Evolutionary conservation across 2,329 filamentous ascomycete genomes (phyloP), one percentile per base, ranked within the genome.

Genomic region (Helotiales sp.): DNA sequence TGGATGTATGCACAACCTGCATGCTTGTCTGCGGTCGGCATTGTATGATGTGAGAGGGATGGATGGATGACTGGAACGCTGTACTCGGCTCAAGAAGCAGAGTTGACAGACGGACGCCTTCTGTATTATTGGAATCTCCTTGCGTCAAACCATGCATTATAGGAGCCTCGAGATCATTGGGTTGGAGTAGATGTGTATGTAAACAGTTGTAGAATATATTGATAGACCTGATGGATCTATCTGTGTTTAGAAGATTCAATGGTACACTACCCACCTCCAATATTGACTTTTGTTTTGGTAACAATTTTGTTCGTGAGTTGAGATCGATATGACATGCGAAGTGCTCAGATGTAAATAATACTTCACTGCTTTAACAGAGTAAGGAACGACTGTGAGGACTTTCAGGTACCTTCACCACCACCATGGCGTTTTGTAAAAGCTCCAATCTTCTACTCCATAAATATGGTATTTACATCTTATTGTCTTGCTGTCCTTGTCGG

Each of bases 181-280:
- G 62, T 63, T 67, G 68, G 70, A 69, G 71, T 73, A 69, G 55
- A 52, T 72, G 69, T 72, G 67, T 64, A 64, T 72, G 67, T 64
- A 64, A 71, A 73, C 69, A 71, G 65, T 63, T 75, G 73, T 74
- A 75, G 66, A 72, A 72, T 74, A 74, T 72, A 67, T 65, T 63
- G 63, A 58, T 61, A 61, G 52, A 55, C 52, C 30, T 37, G 30
- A 20, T 34, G n/a, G n/a, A n/a, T n/a, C 37, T 43, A 17, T 43
- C 37, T 43, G 15, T 50, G 47, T 24, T 52, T 68, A 70, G 65
- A 72, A 71, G 64, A 70, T 69, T 66, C 68, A 71, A 74, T 72
- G 58, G 52, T 64, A 70, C 65, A 61, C 64, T 68, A 68, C 69
- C 66, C 61, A 64, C 22, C 63, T 66, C 61, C 26, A 47, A 26